These are phyloP conservation scores for Harringtonia aguacate DNA, from an alignment of 2,329 filamentous ascomycete genomes.

Conservation along the genomic window DNA sequence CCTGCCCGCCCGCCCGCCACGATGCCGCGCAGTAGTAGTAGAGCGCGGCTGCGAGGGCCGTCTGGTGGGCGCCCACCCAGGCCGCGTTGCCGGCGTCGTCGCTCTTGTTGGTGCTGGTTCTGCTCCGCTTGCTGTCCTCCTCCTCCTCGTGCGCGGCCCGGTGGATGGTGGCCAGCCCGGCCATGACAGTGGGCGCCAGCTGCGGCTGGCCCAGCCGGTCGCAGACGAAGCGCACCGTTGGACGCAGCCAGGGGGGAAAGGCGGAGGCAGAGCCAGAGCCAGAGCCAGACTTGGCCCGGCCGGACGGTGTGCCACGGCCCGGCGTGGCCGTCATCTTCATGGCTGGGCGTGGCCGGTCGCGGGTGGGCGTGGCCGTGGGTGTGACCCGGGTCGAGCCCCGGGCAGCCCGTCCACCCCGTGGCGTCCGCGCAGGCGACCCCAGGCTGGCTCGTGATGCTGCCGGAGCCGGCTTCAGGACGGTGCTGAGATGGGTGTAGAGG, in stretches of 20 bases:
- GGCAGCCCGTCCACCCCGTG: too few relatives aligned
- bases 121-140: background rate
- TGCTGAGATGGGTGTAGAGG: conserved; percentile 70
- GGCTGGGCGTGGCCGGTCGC: background rate
- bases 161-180: conserved; percentile 54
- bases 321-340: background rate
- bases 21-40: conserved; percentile 46
- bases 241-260: conserved; percentile 59
- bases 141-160: conserved; percentile 8
- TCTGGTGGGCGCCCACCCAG: conserved; percentile 36
- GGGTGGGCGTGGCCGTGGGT: too few relatives aligned
- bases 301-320: too few relatives aligned
- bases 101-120: conserved; percentile 11
- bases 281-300: too few relatives aligned
- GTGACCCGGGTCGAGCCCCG: too few relatives aligned
- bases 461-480: conserved; percentile 41
- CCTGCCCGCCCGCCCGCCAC: conserved; percentile 3
- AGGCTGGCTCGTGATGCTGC: too few relatives aligned
- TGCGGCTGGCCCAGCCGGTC: conserved; percentile 46
- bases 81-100: conserved; percentile 31
- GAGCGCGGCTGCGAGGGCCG: conserved; percentile 47
- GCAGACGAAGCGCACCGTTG: conserved; percentile 56
- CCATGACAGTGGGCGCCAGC: conserved; percentile 62
- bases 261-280: conserved; percentile 15
- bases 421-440: too few relatives aligned